phyloP scores from a whole-genome alignment of 169 alveolate species.

The Besnoitia besnoiti region DNA sequence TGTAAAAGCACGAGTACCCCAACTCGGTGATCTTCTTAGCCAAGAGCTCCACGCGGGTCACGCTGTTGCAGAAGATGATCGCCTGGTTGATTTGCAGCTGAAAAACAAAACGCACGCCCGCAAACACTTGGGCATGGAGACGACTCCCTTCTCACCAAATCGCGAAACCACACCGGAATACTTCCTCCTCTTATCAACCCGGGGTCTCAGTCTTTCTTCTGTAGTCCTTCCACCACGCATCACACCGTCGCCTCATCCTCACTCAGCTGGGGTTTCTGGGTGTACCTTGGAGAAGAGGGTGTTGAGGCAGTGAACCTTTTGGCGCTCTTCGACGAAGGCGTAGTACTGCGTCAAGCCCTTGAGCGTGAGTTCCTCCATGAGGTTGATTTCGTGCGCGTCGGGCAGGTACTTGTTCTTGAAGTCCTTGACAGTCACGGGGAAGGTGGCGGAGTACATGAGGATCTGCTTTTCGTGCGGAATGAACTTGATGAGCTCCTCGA shows the following conservation, averaged over 20 bases:
- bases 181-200: too few species aligned
- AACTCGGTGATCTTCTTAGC: conserved; percentile 99
- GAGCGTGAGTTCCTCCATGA: conserved; percentile 98
- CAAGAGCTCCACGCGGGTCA: conserved; percentile 97
- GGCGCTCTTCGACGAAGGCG: conserved; percentile 97
- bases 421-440: conserved; percentile 96
- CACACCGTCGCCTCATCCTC: too few species aligned
- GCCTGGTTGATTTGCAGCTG: conserved; percentile 96
- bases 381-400: conserved; percentile 96
- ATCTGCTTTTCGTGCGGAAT: conserved; percentile 93
- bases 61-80: conserved; percentile 98
- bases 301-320: conserved; percentile 97
- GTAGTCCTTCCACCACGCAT: too few species aligned
- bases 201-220: too few species aligned
- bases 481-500: conserved; percentile 93
- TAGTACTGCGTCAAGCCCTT: conserved; percentile 99
- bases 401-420: conserved; percentile 94
- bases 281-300: conserved; percentile 92
- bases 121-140: neutral
- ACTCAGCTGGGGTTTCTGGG: too few species aligned
- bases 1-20: conserved; percentile 98
- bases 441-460: conserved; percentile 98
- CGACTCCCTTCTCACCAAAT: too few species aligned
- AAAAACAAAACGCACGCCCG: neutral
- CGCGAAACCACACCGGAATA: too few species aligned